A percentile compares a stretch with the other conserved stretches of the same genome.
Conservation (phyloP, 768 basidiomycete species). For the Sarcomyxa edulis region DNA sequence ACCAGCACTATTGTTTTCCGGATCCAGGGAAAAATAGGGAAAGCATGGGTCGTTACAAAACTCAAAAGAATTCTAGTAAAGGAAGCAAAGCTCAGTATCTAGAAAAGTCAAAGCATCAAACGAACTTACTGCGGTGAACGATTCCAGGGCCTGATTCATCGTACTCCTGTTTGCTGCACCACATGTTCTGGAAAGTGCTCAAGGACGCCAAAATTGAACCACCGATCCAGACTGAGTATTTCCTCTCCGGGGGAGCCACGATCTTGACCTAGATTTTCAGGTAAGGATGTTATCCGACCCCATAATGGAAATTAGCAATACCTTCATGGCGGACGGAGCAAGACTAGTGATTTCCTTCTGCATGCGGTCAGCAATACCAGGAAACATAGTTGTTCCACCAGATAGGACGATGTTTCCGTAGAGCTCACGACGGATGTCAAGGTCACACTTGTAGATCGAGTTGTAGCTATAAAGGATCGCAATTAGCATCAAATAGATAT, state of each 20-base stretch:
- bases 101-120: neutral
- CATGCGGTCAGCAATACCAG: slow-evolving; percentile 52
- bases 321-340: slow-evolving; percentile 86
- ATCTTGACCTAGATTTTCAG: slow-evolving; percentile 63
- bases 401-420: slow-evolving; percentile 57
- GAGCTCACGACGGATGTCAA: slow-evolving; percentile 48
- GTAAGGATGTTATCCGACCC: slow-evolving; percentile 4
- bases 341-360: slow-evolving; percentile 82
- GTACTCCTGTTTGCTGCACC: slow-evolving; percentile 70
- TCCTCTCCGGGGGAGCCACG: slow-evolving; percentile 87
- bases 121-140: slow-evolving; percentile 32
- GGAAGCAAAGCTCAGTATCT: no score
- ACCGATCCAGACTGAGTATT: slow-evolving; percentile 95
- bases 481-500: neutral
- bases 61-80: no score
- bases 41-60: no score
- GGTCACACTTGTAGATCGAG: slow-evolving; percentile 49
- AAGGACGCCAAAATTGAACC: slow-evolving; percentile 83
- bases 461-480: slow-evolving; percentile 36
- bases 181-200: slow-evolving; percentile 91
- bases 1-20: slow-evolving; percentile 4
- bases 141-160: slow-evolving; percentile 54
- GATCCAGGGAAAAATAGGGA: no score
- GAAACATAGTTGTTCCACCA: slow-evolving; percentile 53
- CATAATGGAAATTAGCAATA: slow-evolving; percentile 15